Conservation (phyloP, 1,284 basidiomycete species). For the Amylostereum areolatum region DNA sequence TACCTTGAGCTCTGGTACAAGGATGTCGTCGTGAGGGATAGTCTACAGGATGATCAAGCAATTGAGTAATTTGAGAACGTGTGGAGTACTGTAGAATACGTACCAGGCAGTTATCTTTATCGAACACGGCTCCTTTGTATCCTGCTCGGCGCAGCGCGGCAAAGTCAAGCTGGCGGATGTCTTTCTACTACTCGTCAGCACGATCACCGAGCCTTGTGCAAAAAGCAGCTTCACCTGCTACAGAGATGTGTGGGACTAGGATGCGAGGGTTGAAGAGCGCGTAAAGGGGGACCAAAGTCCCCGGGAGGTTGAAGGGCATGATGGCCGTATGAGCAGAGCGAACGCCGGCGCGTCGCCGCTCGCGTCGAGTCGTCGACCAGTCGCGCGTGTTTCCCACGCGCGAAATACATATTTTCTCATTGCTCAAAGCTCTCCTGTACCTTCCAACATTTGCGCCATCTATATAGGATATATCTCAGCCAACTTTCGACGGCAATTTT, state of each 20-base stretch:
- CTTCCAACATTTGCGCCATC: no score
- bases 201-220: conserved; percentile 20
- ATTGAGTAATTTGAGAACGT: no score
- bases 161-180: conserved; percentile 88
- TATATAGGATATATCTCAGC: no score
- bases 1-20: conserved; percentile 71
- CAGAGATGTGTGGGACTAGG: conserved; percentile 64
- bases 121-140: conserved; percentile 85
- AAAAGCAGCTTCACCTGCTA: conserved; percentile 54
- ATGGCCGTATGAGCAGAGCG: no score
- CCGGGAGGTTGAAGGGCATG: conserved; percentile 78
- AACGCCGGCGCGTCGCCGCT: no score
- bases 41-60: conserved; percentile 43
- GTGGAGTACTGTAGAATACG: conserved; percentile 19
- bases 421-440: no score
- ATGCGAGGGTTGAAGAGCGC: conserved; percentile 69
- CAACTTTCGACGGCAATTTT: no score
- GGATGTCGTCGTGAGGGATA: conserved; percentile 62
- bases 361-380: no score
- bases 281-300: conserved; percentile 70
- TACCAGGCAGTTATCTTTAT: conserved; percentile 97
- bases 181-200: conserved; percentile 41
- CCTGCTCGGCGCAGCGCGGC: conserved; percentile 68
- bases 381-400: no score
- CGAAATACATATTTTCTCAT: no score